Evolutionary conservation across 768 basidiomycete genomes (phyloP).

Genomic region (Suillus paluster): DNA sequence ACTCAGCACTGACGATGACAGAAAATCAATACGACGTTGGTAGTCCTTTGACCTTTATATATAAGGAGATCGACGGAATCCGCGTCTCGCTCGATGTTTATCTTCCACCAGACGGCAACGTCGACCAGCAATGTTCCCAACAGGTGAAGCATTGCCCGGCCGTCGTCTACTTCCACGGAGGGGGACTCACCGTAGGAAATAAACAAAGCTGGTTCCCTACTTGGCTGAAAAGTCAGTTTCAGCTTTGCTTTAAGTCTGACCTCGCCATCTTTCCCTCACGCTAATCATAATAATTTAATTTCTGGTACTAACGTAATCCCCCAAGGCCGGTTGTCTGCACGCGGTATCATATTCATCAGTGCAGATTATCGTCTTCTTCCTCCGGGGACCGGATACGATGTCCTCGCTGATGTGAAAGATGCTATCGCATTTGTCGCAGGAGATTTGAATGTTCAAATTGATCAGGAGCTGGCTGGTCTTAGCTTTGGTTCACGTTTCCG

Average conservation of each 20-base stretch:
- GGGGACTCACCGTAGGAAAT: conserved; percentile 65
- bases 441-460: conserved; percentile 21
- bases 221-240: conserved; percentile 62
- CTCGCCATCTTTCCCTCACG: background rate
- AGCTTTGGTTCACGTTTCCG: conserved; percentile 25
- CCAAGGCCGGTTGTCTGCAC: conserved; percentile 48
- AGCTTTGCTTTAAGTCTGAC: background rate
- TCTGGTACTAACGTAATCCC: background rate
- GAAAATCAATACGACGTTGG: conserved; percentile 7
- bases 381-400: conserved; percentile 55
- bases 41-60: conserved; percentile 35
- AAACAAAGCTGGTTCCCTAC: conserved; percentile 63
- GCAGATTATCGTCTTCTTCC: conserved; percentile 65
- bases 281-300: background rate
- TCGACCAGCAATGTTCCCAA: no score
- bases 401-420: conserved; percentile 61
- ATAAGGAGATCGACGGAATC: conserved; percentile 36
- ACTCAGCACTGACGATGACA: background rate
- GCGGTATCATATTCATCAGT: conserved; percentile 63
- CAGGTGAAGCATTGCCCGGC: conserved; percentile 22
- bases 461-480: conserved; percentile 3
- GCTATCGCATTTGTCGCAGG: conserved; percentile 51
- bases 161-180: conserved; percentile 51
- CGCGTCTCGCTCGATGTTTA: conserved; percentile 41
- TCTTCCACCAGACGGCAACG: conserved; percentile 17